phyloP scores from a whole-genome alignment of 1,284 basidiomycete species.

The Pseudozyma pruni region DNA sequence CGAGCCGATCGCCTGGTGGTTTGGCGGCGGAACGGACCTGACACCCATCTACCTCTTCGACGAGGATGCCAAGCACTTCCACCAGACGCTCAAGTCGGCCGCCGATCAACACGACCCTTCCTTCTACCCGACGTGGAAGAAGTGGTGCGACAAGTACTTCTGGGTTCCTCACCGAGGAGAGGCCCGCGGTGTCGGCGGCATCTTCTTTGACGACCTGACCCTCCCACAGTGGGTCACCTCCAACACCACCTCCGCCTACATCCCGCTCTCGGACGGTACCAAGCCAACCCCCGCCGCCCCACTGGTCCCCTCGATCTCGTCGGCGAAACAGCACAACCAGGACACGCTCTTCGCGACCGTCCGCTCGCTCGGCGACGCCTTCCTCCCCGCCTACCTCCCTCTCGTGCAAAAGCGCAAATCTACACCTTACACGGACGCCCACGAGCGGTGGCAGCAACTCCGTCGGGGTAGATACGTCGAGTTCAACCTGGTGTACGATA shows the following conservation, averaged over 20 bases:
- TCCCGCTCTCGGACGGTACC: conserved; percentile 56
- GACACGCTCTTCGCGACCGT: conserved; percentile 63
- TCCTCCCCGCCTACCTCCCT: conserved; percentile 65
- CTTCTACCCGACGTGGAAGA: conserved; percentile 86
- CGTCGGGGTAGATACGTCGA: conserved; percentile 65
- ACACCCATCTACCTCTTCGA: conserved; percentile 93
- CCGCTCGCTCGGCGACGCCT: conserved; percentile 61
- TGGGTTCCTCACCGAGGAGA: conserved; percentile 91
- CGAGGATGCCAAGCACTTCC: conserved; percentile 89
- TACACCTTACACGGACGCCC: conserved; percentile 41
- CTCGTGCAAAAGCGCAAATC: conserved; percentile 58
- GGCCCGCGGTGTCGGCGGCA: conserved; percentile 87
- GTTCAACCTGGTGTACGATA: conserved; percentile 67
- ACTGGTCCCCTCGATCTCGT: conserved; percentile 35
- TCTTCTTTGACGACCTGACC: conserved; percentile 83
- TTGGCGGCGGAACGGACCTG: conserved; percentile 94
- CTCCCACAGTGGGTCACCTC: conserved; percentile 50
- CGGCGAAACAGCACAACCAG: conserved; percentile 47
- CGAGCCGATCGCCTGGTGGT: conserved; percentile 88
- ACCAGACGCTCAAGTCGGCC: conserved; percentile 79
- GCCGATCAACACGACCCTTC: conserved; percentile 79
- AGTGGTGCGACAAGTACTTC: conserved; percentile 99
- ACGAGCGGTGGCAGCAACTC: conserved; percentile 63
- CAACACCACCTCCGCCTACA: conserved; percentile 22
- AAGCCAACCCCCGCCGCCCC: conserved; percentile 22